Evolutionary conservation across 768 basidiomycete genomes (phyloP).

Genomic region (Clavaria fumosa): DNA sequence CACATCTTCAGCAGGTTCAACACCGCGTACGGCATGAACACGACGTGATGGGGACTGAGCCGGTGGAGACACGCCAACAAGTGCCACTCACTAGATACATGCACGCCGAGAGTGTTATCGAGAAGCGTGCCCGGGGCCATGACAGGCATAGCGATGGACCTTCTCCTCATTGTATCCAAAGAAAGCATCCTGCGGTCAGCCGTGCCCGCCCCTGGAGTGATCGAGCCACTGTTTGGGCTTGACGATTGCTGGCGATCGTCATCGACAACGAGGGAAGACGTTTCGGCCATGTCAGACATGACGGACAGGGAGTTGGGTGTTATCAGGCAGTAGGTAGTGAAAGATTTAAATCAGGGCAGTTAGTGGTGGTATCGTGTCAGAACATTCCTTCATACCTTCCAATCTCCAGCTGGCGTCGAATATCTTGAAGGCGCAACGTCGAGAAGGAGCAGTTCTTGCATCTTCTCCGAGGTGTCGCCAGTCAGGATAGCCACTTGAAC

Average conservation of each 20-base stretch:
- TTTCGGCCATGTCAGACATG: background rate
- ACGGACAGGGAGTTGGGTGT: background rate
- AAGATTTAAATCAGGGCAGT: no score
- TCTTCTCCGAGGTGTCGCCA: no score
- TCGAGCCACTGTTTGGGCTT: background rate
- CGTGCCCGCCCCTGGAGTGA: slow-evolving; percentile 18
- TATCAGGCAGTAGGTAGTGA: background rate
- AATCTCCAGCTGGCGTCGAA: no score
- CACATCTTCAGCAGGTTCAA: no score
- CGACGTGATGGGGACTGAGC: no score
- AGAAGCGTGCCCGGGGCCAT: background rate
- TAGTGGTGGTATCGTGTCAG: no score
- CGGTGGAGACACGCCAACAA: no score
- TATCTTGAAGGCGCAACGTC: no score
- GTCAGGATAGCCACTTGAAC: no score
- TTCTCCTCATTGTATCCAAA: slow-evolving; percentile 75
- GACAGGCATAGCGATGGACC: slow-evolving; percentile 11
- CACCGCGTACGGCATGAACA: no score
- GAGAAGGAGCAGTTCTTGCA: no score
- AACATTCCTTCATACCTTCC: no score
- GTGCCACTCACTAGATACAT: background rate
- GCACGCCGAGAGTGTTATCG: background rate
- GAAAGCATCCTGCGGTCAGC: slow-evolving; percentile 54
- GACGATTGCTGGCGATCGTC: background rate
- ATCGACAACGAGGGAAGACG: background rate